These are phyloP conservation scores for Talaromyces sp. DNA, from an alignment of 2,329 filamentous ascomycete species.

Conservation along the genomic window DNA sequence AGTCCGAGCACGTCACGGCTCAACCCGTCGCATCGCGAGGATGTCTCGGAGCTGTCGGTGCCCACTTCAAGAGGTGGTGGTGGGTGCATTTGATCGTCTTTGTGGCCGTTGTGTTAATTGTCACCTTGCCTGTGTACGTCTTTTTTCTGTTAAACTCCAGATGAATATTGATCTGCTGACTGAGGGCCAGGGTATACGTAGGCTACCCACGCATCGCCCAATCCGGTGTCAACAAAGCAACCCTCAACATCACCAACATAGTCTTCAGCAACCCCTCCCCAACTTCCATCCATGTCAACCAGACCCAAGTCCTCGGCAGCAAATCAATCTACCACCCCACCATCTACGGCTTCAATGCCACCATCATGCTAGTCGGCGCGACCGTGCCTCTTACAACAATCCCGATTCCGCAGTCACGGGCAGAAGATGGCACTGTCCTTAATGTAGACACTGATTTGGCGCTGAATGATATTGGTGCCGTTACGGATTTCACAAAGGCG, in stretches of 20 bases:
- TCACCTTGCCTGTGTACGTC: conserved; percentile 20
- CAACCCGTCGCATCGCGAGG: too few relatives aligned
- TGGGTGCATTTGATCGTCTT: conserved; percentile 50
- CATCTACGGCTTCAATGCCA: conserved; percentile 50
- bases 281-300: conserved; percentile 44
- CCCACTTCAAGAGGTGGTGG: conserved; percentile 45
- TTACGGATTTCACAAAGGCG: conserved; percentile 45
- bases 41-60: conserved; percentile 17
- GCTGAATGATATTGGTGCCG: conserved; percentile 41
- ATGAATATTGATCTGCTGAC: neutral
- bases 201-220: conserved; percentile 56
- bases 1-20: too few relatives aligned
- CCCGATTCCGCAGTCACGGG: conserved; percentile 40
- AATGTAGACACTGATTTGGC: conserved; percentile 40
- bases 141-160: conserved; percentile 50
- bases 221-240: conserved; percentile 47
- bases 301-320: conserved; percentile 44
- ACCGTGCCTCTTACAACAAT: conserved; percentile 41
- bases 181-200: conserved; percentile 47
- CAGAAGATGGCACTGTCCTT: conserved; percentile 36
- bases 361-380: conserved; percentile 43
- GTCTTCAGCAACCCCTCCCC: conserved; percentile 46
- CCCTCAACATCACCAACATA: conserved; percentile 46
- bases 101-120: too few relatives aligned
- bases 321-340: conserved; percentile 49